Evolutionary conservation across 352 stramenopile species (phyloP).

Genomic region (Globisporangium middletonii): DNA sequence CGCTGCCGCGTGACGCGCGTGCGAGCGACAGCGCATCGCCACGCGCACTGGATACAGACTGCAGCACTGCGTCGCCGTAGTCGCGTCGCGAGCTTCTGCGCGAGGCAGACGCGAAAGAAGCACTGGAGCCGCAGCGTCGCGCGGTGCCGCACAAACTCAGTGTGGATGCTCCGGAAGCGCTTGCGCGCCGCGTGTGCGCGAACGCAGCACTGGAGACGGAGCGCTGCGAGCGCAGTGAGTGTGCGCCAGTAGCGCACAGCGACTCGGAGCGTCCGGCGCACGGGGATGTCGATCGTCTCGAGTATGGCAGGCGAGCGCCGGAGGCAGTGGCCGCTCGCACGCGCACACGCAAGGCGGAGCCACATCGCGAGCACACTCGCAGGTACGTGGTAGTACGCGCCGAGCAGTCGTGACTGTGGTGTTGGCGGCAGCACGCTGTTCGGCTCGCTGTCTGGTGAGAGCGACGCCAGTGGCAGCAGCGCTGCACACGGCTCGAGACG

Average conservation of each 20-base stretch:
- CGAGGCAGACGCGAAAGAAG: conserved; percentile 40
- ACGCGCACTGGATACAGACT: conserved; percentile 40
- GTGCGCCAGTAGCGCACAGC: conserved; percentile 22
- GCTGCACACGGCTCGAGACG: conserved; percentile 1
- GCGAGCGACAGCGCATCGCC: conserved; percentile 29
- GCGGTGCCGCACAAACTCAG: conserved; percentile 11
- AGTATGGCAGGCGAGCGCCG: conserved; percentile 33
- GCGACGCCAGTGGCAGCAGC: background rate
- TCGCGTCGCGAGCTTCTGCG: conserved; percentile 17
- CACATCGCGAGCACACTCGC: conserved; percentile 33
- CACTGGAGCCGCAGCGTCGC: conserved; percentile 30
- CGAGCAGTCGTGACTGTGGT: background rate
- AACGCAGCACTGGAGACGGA: conserved; percentile 30
- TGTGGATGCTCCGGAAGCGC: conserved; percentile 17
- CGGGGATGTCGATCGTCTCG: conserved; percentile 30
- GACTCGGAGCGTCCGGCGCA: conserved; percentile 22
- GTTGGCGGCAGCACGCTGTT: too few species aligned
- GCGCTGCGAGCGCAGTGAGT: conserved; percentile 13
- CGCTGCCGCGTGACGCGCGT: conserved; percentile 16
- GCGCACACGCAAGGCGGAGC: conserved; percentile 26
- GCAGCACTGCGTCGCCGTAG: conserved; percentile 23
- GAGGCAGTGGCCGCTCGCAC: conserved; percentile 22
- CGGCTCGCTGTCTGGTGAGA: too few species aligned
- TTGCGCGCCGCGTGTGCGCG: conserved; percentile 24
- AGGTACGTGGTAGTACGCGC: conserved; percentile 27